Evolutionary conservation across 495 filamentous ascomycete species (phyloP).

Genomic region (Paragyromitra xinjiangensis): DNA sequence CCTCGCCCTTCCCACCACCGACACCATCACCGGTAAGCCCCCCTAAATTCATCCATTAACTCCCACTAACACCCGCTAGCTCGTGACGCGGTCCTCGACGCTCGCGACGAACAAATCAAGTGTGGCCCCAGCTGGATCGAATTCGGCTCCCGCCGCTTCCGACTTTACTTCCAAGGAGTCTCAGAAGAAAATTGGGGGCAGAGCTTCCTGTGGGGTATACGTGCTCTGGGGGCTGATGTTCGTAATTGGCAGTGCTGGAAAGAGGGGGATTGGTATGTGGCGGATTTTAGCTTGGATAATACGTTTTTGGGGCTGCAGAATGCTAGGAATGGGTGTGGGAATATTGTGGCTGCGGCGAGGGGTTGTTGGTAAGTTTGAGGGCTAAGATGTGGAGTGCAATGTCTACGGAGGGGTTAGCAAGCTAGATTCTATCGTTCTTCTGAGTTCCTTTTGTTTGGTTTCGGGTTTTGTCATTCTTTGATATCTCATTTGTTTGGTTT

Average conservation of each 20-base stretch:
- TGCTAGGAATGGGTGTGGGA: background rate
- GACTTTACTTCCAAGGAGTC: background rate
- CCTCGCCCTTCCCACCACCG: background rate
- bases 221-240: background rate
- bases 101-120: background rate
- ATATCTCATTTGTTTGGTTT: too few species aligned
- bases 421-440: background rate
- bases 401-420: background rate
- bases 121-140: background rate
- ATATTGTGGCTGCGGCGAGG: background rate
- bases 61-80: background rate
- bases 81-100: background rate
- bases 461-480: background rate
- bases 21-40: background rate
- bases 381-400: background rate
- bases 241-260: constrained; percentile 7
- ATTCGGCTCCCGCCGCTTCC: constrained; percentile 2
- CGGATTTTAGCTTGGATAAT: background rate
- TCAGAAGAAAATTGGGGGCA: background rate
- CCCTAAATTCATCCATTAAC: background rate
- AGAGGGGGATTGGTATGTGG: background rate
- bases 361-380: background rate
- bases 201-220: background rate
- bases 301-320: background rate
- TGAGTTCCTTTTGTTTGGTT: background rate